Evolutionary conservation across 192 early-diverging fungal species (phyloP).

Genomic region (Coemansia asiatica): DNA sequence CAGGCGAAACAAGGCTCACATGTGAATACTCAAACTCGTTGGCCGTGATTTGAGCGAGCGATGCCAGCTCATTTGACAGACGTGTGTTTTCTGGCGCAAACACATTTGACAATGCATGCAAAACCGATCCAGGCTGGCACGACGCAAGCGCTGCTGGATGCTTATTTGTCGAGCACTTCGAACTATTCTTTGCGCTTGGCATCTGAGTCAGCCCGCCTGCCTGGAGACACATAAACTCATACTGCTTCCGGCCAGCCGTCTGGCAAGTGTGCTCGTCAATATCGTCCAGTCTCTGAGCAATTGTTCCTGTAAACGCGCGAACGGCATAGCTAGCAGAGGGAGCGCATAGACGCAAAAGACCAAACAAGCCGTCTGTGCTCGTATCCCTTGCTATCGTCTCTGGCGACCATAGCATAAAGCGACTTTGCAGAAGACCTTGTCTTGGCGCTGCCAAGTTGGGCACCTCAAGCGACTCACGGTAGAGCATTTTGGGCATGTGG

Average conservation of each 20-base stretch:
- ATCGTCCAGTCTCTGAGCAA: conserved; percentile 24
- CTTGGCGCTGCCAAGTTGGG: conserved; percentile 23
- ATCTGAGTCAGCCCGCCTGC: neutral
- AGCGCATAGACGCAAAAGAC: conserved; percentile 41
- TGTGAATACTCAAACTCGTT: conserved; percentile 36
- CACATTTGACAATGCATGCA: conserved; percentile 46
- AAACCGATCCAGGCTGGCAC: conserved; percentile 25
- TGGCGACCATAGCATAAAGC: conserved; percentile 39
- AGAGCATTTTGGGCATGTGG: conserved; percentile 66
- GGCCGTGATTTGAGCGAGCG: conserved; percentile 28
- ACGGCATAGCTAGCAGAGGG: conserved; percentile 27
- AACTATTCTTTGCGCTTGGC: neutral
- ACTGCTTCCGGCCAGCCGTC: conserved; percentile 15
- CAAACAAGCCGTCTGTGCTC: conserved; percentile 15
- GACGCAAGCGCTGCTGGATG: neutral
- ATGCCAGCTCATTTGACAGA: conserved; percentile 35
- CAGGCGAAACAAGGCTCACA: conserved; percentile 42
- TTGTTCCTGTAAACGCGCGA: conserved; percentile 22
- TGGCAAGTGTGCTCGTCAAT: conserved; percentile 8
- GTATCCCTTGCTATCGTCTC: conserved; percentile 15
- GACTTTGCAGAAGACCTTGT: conserved; percentile 16
- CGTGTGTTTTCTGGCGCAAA: conserved; percentile 35
- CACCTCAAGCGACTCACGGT: conserved; percentile 56
- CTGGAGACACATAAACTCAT: conserved; percentile 16
- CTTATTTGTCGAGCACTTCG: too few species aligned